phyloP scores from a whole-genome alignment of 768 basidiomycete species.

The Pholiota microspora region DNA sequence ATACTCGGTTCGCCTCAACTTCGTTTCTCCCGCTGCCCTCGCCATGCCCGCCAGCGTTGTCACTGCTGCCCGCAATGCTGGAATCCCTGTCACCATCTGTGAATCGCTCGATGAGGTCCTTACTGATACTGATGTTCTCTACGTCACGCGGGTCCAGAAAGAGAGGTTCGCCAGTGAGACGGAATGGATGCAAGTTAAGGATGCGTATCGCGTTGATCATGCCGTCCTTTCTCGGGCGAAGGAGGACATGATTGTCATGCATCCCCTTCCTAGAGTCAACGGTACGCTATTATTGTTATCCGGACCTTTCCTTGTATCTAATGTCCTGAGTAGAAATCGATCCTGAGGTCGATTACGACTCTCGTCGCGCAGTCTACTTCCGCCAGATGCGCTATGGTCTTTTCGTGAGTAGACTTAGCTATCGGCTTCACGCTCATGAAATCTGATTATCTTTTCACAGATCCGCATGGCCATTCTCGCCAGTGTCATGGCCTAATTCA shows the following conservation, averaged over 20 bases:
- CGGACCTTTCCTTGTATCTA: slow-evolving; percentile 1
- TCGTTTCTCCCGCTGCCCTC: slow-evolving; percentile 85
- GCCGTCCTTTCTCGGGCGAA: slow-evolving; percentile 91
- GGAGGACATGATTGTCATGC: slow-evolving; percentile 98
- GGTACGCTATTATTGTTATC: slow-evolving; percentile 41
- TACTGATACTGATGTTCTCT: slow-evolving; percentile 91
- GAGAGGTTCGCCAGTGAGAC: slow-evolving; percentile 81
- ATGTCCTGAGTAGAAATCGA: slow-evolving; percentile 81
- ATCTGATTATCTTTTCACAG: slow-evolving; percentile 13
- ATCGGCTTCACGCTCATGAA: not conserved
- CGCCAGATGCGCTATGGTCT: slow-evolving; percentile 98
- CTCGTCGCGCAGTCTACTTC: slow-evolving; percentile 93
- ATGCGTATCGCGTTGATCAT: slow-evolving; percentile 91
- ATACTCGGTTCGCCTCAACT: slow-evolving; percentile 93
- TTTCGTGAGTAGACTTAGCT: slow-evolving; percentile 64
- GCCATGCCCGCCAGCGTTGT: slow-evolving; percentile 90
- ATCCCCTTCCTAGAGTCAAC: slow-evolving; percentile 93
- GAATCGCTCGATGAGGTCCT: slow-evolving; percentile 92
- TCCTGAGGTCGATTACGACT: slow-evolving; percentile 97
- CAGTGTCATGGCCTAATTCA: slow-evolving; percentile 29
- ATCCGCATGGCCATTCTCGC: slow-evolving; percentile 35
- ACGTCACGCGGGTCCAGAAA: slow-evolving; percentile 94
- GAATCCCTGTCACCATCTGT: slow-evolving; percentile 73
- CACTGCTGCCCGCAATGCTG: slow-evolving; percentile 78
- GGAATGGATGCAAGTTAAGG: slow-evolving; percentile 91